phyloP scores from a whole-genome alignment of 2,329 filamentous ascomycete species.

The Colletotrichum aenigma region DNA sequence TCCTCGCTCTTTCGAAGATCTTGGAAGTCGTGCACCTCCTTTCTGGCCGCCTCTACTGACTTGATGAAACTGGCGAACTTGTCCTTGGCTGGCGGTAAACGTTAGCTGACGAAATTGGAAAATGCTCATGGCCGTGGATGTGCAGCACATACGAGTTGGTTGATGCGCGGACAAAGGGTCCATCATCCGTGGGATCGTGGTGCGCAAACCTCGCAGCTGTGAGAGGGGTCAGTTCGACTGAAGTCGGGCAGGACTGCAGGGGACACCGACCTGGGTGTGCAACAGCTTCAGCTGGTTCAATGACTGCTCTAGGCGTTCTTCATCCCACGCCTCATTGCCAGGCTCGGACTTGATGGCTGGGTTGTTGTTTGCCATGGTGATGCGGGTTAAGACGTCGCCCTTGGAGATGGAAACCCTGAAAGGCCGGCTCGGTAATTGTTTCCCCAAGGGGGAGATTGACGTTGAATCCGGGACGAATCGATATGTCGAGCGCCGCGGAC shows the following conservation, averaged over 20 bases:
- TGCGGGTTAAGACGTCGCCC: background rate
- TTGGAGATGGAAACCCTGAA: background rate
- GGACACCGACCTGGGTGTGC: constrained; percentile 53
- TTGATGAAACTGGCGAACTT: constrained; percentile 52
- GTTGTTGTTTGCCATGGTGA: constrained; percentile 17
- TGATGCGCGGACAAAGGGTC: constrained; percentile 56
- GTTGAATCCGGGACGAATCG: background rate
- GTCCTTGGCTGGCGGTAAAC: constrained; percentile 48
- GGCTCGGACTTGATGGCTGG: background rate
- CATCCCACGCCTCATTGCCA: constrained; percentile 44
- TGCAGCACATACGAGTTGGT: constrained; percentile 50
- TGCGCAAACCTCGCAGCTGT: constrained; percentile 52
- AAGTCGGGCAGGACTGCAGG: background rate
- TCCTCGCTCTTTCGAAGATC: constrained; percentile 50
- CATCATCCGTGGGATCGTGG: constrained; percentile 54
- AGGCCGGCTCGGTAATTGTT: background rate
- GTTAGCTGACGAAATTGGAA: background rate
- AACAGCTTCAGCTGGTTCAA: constrained; percentile 57
- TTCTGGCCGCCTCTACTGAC: constrained; percentile 49
- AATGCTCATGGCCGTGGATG: background rate
- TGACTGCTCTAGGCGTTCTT: constrained; percentile 53
- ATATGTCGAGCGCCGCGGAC: background rate
- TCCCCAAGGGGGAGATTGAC: background rate
- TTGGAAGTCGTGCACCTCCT: constrained; percentile 57
- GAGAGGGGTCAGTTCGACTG: background rate